phyloP scores from a whole-genome alignment of 208 protist species.

The Acanthamoeba royreba region DNA sequence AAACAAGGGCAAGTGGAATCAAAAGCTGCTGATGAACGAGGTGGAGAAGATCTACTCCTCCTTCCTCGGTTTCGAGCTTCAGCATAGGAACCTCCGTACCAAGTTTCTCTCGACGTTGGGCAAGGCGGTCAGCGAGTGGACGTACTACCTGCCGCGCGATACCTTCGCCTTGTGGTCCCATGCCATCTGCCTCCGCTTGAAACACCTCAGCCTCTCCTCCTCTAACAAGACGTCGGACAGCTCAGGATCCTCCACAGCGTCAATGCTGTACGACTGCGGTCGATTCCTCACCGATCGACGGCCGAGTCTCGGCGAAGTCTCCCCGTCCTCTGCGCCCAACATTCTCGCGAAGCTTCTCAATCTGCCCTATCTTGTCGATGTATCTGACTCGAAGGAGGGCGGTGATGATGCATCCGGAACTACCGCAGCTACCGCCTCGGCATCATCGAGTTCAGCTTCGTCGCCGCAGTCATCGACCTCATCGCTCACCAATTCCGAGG shows the following conservation, averaged over 20 bases:
- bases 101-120: neutral
- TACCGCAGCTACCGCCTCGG: neutral
- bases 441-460: neutral
- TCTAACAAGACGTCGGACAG: no score
- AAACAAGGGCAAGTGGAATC: neutral
- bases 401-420: neutral
- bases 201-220: neutral
- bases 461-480: neutral
- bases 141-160: neutral
- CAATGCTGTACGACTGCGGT: neutral
- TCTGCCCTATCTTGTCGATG: neutral
- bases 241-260: no score
- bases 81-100: neutral
- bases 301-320: no score
- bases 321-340: neutral
- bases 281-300: no score
- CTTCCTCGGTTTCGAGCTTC: neutral
- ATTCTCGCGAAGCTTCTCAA: neutral
- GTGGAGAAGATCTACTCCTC: neutral
- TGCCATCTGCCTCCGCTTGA: neutral
- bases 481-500: neutral
- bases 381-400: no score
- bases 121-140: conserved; percentile 3
- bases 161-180: neutral
- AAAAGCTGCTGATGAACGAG: conserved; percentile 15